A percentile compares a stretch with the other conserved stretches of the same genome.
Conservation (phyloP, 345 rosid genomes). For the Eutrema yunnanense region DNA sequence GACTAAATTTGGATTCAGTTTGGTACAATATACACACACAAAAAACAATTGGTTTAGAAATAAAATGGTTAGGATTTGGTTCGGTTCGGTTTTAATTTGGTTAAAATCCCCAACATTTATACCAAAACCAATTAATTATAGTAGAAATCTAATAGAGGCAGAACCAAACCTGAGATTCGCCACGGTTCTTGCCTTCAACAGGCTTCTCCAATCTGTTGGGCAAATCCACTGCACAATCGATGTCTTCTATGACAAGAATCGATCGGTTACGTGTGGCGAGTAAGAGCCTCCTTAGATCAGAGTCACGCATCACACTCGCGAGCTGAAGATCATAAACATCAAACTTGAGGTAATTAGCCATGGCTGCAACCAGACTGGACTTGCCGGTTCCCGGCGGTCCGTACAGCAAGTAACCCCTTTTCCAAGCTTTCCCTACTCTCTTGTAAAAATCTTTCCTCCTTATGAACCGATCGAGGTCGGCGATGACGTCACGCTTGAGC, state of each 20-base stretch:
- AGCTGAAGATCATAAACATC: slow-evolving; percentile 65
- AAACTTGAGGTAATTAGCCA: slow-evolving; percentile 63
- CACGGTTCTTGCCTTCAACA: slow-evolving; percentile 22
- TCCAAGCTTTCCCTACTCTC: slow-evolving; percentile 64
- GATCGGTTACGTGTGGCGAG: slow-evolving; percentile 44
- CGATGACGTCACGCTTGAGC: slow-evolving; percentile 35
- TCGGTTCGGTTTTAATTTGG: slow-evolving; percentile 6
- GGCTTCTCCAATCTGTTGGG: slow-evolving; percentile 34
- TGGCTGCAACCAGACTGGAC: slow-evolving; percentile 70
- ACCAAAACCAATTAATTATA: background rate
- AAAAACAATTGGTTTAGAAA: background rate
- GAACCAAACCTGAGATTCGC: slow-evolving; percentile 31
- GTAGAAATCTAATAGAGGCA: background rate
- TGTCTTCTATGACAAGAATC: slow-evolving; percentile 65
- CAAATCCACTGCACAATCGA: slow-evolving; percentile 48
- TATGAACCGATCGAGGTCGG: slow-evolving; percentile 50
- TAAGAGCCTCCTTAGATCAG: slow-evolving; percentile 45
- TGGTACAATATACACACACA: background rate
- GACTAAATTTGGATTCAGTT: background rate
- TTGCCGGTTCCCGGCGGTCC: slow-evolving; percentile 82
- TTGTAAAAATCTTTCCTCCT: slow-evolving; percentile 55
- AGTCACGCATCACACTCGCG: slow-evolving; percentile 37
- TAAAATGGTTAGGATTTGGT: background rate
- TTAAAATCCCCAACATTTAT: background rate
- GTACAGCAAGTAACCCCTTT: slow-evolving; percentile 62